Evolutionary conservation across 306 rosid genomes (phyloP).

Genomic region (Quillaja saponaria): DNA sequence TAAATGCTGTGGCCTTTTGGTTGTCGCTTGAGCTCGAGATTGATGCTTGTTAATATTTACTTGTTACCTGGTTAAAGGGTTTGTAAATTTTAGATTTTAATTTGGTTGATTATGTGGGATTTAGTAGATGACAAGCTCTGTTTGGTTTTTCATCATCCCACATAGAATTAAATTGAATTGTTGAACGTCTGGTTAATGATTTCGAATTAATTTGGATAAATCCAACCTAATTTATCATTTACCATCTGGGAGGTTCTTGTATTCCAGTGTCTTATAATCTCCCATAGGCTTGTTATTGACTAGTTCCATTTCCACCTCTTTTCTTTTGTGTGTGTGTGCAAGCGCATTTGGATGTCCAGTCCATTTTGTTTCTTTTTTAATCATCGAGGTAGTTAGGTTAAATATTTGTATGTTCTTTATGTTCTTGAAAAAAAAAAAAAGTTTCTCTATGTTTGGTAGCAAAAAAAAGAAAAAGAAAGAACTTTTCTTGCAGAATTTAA

Average conservation of each 20-base stretch:
- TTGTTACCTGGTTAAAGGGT: conserved; percentile 14
- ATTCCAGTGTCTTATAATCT: neutral
- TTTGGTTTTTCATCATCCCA: neutral
- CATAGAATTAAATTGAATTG: too few species aligned
- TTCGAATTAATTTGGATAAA: too few species aligned
- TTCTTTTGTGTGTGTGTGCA: neutral
- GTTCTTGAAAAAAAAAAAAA: neutral
- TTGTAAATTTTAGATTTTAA: conserved; percentile 21
- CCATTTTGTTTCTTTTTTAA: conserved; percentile 1
- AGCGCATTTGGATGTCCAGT: conserved; percentile 18
- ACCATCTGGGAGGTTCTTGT: neutral
- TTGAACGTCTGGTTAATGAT: too few species aligned
- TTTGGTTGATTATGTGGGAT: conserved; percentile 19
- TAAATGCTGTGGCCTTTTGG: conserved; percentile 1
- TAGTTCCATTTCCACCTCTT: neutral
- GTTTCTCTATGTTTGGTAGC: neutral
- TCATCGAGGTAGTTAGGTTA: conserved; percentile 17
- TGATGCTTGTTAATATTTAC: neutral
- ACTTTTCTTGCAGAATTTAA: neutral
- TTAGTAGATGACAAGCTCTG: conserved; percentile 15
- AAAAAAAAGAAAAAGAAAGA: neutral
- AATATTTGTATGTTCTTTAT: conserved; percentile 10
- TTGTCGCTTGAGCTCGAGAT: conserved; percentile 23
- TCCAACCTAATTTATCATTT: too few species aligned
- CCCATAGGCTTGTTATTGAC: neutral